Percentiles rank a stretch among this genome's conserved stretches.
phyloP scores from a whole-genome alignment of 768 basidiomycete species.

The Hericium erinaceus region DNA sequence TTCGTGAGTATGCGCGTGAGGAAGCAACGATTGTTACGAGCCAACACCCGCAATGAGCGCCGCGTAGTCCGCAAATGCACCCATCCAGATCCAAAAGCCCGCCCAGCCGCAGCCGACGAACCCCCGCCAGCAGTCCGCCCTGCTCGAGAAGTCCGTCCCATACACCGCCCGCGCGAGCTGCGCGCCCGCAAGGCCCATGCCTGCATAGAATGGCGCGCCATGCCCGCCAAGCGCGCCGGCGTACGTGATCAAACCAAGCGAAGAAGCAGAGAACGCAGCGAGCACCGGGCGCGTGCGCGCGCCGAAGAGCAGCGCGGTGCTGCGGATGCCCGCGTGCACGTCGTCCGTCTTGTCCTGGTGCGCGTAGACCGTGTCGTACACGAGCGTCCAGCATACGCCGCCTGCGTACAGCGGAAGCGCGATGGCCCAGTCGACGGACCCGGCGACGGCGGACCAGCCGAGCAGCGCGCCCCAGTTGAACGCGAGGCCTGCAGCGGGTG shows the following conservation, averaged over 20 bases:
- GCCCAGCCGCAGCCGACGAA: slow-evolving; percentile 85
- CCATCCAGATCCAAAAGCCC: slow-evolving; percentile 84
- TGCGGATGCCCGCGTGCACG: slow-evolving; percentile 77
- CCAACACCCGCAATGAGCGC: slow-evolving; percentile 8
- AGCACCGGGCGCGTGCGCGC: slow-evolving; percentile 68
- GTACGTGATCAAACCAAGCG: slow-evolving; percentile 63
- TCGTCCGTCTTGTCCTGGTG: slow-evolving; percentile 98
- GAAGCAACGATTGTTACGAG: neutral
- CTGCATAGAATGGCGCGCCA: slow-evolving; percentile 70
- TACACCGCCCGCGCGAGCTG: slow-evolving; percentile 75
- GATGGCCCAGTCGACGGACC: slow-evolving; percentile 69
- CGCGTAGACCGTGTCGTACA: slow-evolving; percentile 97
- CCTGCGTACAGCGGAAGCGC: slow-evolving; percentile 86
- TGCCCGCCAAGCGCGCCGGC: slow-evolving; percentile 78
- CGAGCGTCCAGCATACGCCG: slow-evolving; percentile 86
- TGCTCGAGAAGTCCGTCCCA: slow-evolving; percentile 64
- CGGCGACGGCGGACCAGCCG: slow-evolving; percentile 92
- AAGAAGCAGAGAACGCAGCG: slow-evolving; percentile 58
- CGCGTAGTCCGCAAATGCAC: slow-evolving; percentile 62
- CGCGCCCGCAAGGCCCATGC: slow-evolving; percentile 57
- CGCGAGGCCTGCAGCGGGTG: slow-evolving; percentile 54
- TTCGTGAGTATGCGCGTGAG: neutral
- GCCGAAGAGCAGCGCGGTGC: slow-evolving; percentile 89
- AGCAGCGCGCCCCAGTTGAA: slow-evolving; percentile 97
- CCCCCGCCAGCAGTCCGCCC: slow-evolving; percentile 81